Evolutionary conservation across 2,329 filamentous ascomycete species (phyloP).

Genomic region (Colletotrichum sp.): DNA sequence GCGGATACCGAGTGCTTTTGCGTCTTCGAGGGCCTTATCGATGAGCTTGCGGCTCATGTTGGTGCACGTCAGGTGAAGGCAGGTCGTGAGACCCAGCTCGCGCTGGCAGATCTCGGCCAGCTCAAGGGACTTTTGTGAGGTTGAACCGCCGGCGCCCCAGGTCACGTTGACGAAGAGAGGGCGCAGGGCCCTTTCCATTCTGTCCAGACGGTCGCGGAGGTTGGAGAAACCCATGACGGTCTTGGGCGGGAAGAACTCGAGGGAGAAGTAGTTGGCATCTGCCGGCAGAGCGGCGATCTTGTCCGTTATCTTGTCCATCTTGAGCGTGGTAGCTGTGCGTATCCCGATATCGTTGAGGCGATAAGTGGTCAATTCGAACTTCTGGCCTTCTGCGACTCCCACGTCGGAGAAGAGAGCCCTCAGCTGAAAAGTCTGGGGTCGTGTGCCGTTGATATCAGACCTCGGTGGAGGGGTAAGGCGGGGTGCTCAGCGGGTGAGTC

Average conservation of each 20-base stretch:
- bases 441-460: background rate
- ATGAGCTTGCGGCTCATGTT: conserved; percentile 91
- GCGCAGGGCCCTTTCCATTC: conserved; percentile 90
- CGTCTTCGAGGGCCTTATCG: conserved; percentile 88
- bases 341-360: background rate
- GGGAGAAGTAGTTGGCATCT: conserved; percentile 86
- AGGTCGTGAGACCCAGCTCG: conserved; percentile 90
- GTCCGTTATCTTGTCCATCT: conserved; percentile 89
- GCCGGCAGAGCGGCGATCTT: conserved; percentile 91
- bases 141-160: conserved; percentile 96
- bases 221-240: conserved; percentile 96
- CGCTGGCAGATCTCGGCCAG: conserved; percentile 94
- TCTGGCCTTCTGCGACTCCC: background rate
- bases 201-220: conserved; percentile 88
- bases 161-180: conserved; percentile 97
- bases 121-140: conserved; percentile 87
- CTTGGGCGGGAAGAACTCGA: conserved; percentile 99
- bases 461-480: conserved; percentile 8
- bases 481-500: background rate
- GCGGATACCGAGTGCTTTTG: conserved; percentile 86
- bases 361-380: background rate
- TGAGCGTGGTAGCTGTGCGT: background rate
- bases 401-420: background rate
- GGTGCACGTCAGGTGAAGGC: conserved; percentile 94
- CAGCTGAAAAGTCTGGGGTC: background rate